phyloP scores from a whole-genome alignment of 768 basidiomycete genomes.

The Mycena kentingensis region DNA sequence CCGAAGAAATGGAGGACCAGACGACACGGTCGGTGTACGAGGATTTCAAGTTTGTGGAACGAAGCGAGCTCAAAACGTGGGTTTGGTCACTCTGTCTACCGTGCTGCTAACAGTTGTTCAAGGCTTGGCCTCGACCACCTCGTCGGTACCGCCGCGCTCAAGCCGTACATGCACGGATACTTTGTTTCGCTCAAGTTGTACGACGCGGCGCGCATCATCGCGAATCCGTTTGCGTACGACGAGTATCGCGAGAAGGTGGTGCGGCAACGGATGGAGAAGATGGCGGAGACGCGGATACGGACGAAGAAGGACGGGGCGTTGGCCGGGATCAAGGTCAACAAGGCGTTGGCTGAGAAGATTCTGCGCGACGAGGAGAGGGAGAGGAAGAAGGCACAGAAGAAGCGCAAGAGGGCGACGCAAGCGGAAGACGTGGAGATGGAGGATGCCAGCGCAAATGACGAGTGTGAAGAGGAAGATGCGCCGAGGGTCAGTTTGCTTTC shows the following conservation, averaged over 20 bases:
- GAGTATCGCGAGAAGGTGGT: slow-evolving; percentile 91
- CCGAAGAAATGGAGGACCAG: slow-evolving; percentile 97
- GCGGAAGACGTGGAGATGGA: slow-evolving; percentile 33
- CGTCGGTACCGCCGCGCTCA: slow-evolving; percentile 90
- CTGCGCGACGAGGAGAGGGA: slow-evolving; percentile 64
- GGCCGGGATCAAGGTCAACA: slow-evolving; percentile 67
- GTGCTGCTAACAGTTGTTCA: slow-evolving; percentile 2
- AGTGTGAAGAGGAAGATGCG: slow-evolving; percentile 15
- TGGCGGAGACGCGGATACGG: slow-evolving; percentile 91
- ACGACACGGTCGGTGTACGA: slow-evolving; percentile 79
- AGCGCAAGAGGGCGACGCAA: slow-evolving; percentile 45
- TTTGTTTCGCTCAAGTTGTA: slow-evolving; percentile 95
- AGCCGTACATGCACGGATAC: slow-evolving; percentile 99
- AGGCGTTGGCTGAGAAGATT: slow-evolving; percentile 85
- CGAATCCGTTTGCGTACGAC: slow-evolving; percentile 94
- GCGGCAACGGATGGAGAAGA: slow-evolving; percentile 87
- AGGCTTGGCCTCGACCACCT: slow-evolving; percentile 96
- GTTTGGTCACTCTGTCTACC: slow-evolving; percentile 32
- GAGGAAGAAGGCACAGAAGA: slow-evolving; percentile 56
- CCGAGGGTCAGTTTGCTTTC: slow-evolving; percentile 55
- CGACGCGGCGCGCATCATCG: slow-evolving; percentile 91
- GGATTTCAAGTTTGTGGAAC: slow-evolving; percentile 96
- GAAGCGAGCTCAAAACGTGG: slow-evolving; percentile 80
- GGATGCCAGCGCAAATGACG: too few relatives aligned
- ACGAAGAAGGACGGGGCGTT: slow-evolving; percentile 58